phyloP scores from a whole-genome alignment of 805 yeast species.

The Clavispora vitiphila region DNA sequence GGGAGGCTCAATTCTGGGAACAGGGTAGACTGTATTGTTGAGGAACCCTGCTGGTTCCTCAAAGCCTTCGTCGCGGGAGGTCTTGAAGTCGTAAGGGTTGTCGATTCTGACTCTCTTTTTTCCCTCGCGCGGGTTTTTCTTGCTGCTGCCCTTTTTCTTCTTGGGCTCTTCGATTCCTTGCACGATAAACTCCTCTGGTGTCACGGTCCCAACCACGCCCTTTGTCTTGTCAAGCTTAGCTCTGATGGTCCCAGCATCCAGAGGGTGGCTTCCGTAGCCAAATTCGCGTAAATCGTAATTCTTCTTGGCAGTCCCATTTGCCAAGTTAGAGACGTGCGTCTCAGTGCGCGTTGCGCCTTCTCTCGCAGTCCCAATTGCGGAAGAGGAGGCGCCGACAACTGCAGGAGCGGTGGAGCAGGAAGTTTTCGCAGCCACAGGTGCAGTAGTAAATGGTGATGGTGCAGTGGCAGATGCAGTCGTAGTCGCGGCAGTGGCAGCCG shows the following conservation, averaged over 20 bases:
- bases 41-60: background rate
- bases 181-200: background rate
- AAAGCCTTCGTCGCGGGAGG: background rate
- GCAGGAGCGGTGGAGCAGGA: background rate
- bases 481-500: background rate
- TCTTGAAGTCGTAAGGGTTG: background rate
- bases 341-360: background rate
- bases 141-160: background rate
- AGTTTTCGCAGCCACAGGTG: background rate
- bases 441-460: background rate
- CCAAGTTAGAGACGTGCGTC: too few species aligned
- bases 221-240: background rate
- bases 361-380: background rate
- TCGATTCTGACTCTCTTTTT: background rate
- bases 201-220: background rate
- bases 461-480: constrained; percentile 1
- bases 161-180: background rate
- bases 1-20: background rate
- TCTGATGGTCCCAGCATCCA: too few species aligned
- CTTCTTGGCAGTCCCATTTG: background rate
- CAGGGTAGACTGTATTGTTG: background rate
- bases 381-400: background rate
- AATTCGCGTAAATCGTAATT: too few species aligned
- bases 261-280: too few species aligned
- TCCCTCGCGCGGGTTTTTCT: background rate